A percentile compares a stretch with the other conserved stretches of the same genome.
These are phyloP conservation scores for Coemansia sp. DNA, from an alignment of 192 early-diverging fungal species.

Conservation along the genomic window DNA sequence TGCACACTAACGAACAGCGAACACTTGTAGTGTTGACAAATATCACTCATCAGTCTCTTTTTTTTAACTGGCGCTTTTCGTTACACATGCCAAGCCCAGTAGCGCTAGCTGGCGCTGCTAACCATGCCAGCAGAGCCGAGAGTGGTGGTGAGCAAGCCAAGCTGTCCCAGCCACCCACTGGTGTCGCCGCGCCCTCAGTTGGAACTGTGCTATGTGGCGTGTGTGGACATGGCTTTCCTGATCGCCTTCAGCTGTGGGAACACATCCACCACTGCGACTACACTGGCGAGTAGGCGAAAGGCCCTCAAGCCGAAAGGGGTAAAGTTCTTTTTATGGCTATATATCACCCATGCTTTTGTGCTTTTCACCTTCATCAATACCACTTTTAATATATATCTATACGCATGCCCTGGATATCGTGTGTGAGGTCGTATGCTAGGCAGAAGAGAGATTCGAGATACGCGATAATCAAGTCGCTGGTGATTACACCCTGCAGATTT, in stretches of 20 bases:
- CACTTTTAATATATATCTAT: neutral
- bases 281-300: conserved; percentile 20
- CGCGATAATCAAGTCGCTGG: neutral
- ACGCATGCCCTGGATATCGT: neutral
- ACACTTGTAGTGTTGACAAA: neutral
- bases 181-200: neutral
- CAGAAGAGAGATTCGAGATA: neutral
- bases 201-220: conserved; percentile 32
- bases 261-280: conserved; percentile 46
- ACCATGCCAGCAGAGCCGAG: neutral
- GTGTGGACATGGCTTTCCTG: conserved; percentile 30
- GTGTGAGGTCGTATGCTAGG: neutral
- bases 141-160: neutral
- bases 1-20: neutral
- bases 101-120: conserved; percentile 5
- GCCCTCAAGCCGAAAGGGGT: neutral
- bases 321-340: neutral
- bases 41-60: neutral
- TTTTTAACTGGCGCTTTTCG: neutral
- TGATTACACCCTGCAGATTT: neutral
- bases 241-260: conserved; percentile 40
- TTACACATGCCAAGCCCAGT: neutral
- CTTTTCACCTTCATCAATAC: neutral
- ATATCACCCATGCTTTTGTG: neutral
- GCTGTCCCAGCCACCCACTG: neutral